Conservation (phyloP, 441 rosid genomes). For the Bruguiera hainesii region DNA sequence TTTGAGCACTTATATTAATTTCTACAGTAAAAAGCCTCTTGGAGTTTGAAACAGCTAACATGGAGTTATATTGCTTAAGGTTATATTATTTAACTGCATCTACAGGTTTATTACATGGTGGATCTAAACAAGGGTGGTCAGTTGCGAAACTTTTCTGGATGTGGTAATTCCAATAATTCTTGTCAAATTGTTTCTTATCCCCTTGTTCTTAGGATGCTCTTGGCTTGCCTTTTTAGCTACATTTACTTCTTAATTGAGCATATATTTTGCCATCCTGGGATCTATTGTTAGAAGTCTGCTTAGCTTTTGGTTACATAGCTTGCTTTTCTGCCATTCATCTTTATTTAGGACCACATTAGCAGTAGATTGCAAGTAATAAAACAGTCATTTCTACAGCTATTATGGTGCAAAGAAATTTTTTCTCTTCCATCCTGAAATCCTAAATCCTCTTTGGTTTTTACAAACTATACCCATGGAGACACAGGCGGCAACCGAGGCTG, state of each 20-base stretch:
- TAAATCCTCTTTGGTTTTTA: background rate
- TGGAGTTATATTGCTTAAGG: conserved; percentile 1
- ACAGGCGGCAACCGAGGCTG: no score
- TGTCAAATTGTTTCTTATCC: background rate
- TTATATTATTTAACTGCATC: conserved; percentile 12
- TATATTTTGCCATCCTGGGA: background rate
- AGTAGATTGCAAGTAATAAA: no score
- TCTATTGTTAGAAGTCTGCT: no score
- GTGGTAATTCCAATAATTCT: conserved; percentile 53
- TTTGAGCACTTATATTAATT: background rate
- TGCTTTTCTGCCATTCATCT: no score
- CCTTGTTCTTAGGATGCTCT: background rate
- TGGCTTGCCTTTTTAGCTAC: background rate
- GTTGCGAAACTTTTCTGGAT: conserved; percentile 82
- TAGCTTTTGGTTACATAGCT: no score
- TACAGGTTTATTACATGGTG: conserved; percentile 91
- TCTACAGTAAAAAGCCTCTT: background rate
- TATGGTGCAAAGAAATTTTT: background rate
- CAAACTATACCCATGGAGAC: no score
- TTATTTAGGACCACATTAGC: no score
- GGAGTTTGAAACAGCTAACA: background rate
- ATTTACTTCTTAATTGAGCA: background rate
- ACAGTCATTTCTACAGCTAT: no score
- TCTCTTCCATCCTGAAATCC: background rate
- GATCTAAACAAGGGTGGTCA: conserved; percentile 51